Percentiles rank a stretch among this genome's conserved stretches.
phyloP scores from a whole-genome alignment of 2,329 filamentous ascomycete genomes.

The Diaporthe velutina region DNA sequence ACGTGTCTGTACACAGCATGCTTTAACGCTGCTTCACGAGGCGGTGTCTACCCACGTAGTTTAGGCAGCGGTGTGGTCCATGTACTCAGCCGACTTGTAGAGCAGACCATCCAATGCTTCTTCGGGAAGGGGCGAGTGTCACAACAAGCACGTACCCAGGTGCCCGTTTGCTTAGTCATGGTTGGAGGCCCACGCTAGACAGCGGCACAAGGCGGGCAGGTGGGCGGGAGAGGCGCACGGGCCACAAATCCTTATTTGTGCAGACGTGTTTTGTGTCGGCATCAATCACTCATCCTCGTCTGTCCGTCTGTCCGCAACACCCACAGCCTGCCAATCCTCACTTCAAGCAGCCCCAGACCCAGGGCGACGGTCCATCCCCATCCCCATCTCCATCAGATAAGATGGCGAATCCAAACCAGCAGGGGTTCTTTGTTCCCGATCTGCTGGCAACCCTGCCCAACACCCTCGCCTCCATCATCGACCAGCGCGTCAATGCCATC shows the following conservation, averaged over 20 bases:
- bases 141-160: background rate
- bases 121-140: too few species aligned
- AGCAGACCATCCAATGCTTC: conserved; percentile 22
- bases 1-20: background rate
- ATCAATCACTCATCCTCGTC: conserved; percentile 35
- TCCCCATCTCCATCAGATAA: conserved; percentile 6
- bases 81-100: conserved; percentile 20
- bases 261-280: conserved; percentile 34
- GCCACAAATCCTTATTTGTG: conserved; percentile 33
- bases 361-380: conserved; percentile 18
- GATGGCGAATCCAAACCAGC: conserved; percentile 38
- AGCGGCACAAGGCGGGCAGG: too few species aligned
- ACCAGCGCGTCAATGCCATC: conserved; percentile 37
- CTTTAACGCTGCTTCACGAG: background rate
- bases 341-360: conserved; percentile 39
- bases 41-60: background rate
- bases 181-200: background rate
- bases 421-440: conserved; percentile 39
- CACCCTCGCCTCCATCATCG: conserved; percentile 39
- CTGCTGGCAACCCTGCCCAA: conserved; percentile 36
- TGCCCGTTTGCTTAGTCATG: background rate
- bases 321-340: conserved; percentile 35
- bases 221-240: conserved; percentile 13
- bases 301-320: conserved; percentile 29
- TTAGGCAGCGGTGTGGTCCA: background rate